These are phyloP conservation scores for Malassezia arunalokei DNA, from an alignment of 1,284 basidiomycete species.

Conservation along the genomic window DNA sequence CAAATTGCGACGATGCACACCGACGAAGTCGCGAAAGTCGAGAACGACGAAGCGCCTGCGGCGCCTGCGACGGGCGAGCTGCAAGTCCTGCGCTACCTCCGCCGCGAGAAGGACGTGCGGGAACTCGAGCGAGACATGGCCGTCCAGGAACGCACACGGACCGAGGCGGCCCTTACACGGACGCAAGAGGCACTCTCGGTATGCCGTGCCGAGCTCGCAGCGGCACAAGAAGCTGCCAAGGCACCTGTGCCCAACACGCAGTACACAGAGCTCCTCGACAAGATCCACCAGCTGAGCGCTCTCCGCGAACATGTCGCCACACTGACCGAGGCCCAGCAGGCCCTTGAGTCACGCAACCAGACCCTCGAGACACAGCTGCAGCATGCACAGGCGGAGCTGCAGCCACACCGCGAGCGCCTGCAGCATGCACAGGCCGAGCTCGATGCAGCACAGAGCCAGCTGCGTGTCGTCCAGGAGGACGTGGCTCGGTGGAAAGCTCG, in stretches of 20 bases:
- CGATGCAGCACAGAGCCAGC: conserved; percentile 58
- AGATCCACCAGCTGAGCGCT: conserved; percentile 74
- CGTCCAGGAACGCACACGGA: conserved; percentile 67
- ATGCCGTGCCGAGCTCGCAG: conserved; percentile 49
- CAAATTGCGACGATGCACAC: conserved; percentile 60
- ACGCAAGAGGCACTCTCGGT: conserved; percentile 59
- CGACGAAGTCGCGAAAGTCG: conserved; percentile 25
- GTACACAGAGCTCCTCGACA: conserved; percentile 70
- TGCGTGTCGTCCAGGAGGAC: conserved; percentile 64
- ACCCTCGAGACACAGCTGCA: conserved; percentile 50
- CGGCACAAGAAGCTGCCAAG: conserved; percentile 19
- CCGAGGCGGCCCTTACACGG: conserved; percentile 66
- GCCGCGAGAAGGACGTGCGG: conserved; percentile 79
- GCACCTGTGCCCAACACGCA: conserved; percentile 55
- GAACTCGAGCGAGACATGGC: conserved; percentile 72
- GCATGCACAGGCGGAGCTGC: conserved; percentile 55
- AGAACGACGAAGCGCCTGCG: conserved; percentile 44
- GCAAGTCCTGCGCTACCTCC: conserved; percentile 67
- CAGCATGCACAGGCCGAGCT: conserved; percentile 62
- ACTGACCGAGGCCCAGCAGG: conserved; percentile 63
- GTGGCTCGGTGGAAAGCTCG: conserved; percentile 72
- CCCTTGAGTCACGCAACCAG: conserved; percentile 52
- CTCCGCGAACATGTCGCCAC: conserved; percentile 78
- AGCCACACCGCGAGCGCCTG: conserved; percentile 63
- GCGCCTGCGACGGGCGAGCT: conserved; percentile 47